phyloP scores from a whole-genome alignment of 2,329 filamentous ascomycete genomes.

The Dothidotthia symphoricarpi region DNA sequence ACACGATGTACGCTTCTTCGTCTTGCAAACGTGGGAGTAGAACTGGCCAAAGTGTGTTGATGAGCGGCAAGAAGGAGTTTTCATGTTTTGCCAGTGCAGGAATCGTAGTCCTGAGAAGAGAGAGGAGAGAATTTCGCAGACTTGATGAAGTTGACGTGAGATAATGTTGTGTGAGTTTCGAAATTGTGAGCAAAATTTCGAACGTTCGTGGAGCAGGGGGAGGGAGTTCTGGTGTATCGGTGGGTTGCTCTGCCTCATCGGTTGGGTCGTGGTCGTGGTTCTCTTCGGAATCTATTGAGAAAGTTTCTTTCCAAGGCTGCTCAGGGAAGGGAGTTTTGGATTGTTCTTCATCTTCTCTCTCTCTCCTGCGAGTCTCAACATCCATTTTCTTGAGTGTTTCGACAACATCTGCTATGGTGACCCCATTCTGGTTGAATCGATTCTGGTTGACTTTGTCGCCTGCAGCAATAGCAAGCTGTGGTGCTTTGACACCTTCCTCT shows the following conservation, averaged over 20 bases:
- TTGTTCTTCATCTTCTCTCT: constrained; percentile 25
- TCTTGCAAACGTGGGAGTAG: constrained; percentile 68
- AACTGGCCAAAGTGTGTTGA: constrained; percentile 90
- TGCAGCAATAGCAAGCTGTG: constrained; percentile 46
- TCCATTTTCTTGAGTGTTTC: constrained; percentile 38
- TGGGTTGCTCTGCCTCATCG: constrained; percentile 29
- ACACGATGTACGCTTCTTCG: constrained; percentile 64
- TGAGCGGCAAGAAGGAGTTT: constrained; percentile 79
- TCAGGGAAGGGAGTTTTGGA: constrained; percentile 25
- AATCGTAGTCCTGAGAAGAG: constrained; percentile 70
- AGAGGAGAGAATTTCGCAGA: constrained; percentile 74
- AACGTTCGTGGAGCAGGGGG: constrained; percentile 75
- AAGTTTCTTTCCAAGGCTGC: constrained; percentile 37
- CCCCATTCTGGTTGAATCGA: constrained; percentile 3
- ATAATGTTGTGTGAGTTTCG: constrained; percentile 83
- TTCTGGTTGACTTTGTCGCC: neutral
- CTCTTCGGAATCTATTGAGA: constrained; percentile 29
- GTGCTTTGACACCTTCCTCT: constrained; percentile 69
- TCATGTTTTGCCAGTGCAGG: constrained; percentile 73
- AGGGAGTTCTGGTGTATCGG: constrained; percentile 47
- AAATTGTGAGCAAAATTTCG: constrained; percentile 75
- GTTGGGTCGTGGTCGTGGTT: constrained; percentile 34
- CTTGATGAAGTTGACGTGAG: constrained; percentile 79
- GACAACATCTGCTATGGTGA: constrained; percentile 21
- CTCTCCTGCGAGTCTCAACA: constrained; percentile 24